Conservation (phyloP, 2,329 filamentous ascomycete species). For the Aquanectria penicillioides region DNA sequence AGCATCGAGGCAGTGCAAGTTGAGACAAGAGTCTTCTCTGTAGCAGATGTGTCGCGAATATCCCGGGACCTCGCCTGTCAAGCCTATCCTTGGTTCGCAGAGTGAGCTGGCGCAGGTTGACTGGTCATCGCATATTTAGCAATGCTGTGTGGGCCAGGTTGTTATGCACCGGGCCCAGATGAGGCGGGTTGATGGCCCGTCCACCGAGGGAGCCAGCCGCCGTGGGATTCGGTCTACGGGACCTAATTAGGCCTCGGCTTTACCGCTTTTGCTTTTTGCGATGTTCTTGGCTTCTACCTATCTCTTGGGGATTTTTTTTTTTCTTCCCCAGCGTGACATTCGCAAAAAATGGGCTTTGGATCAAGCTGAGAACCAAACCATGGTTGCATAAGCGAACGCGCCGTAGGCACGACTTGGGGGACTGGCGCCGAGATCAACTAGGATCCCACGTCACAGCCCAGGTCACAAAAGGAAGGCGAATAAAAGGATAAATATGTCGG, state of each 20-base stretch:
- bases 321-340: too few species aligned
- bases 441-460: background rate
- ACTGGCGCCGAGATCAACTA: background rate
- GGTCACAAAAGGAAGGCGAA: background rate
- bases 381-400: background rate
- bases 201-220: background rate
- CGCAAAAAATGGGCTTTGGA: background rate
- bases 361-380: background rate
- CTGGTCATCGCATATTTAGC: background rate
- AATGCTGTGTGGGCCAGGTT: background rate
- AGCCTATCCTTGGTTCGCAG: slow-evolving; percentile 12
- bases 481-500: background rate
- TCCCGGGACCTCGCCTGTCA: background rate
- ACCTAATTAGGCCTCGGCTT: slow-evolving; percentile 2
- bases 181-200: slow-evolving; percentile 1
- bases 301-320: too few species aligned
- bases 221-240: background rate
- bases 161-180: slow-evolving; percentile 11
- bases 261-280: background rate
- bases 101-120: slow-evolving; percentile 4
- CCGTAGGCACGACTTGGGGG: background rate
- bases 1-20: slow-evolving; percentile 6
- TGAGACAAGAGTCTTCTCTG: slow-evolving; percentile 5
- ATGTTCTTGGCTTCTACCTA: background rate
- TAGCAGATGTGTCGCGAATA: background rate